phyloP scores from a whole-genome alignment of 2,329 filamentous ascomycete species.

The Xylariomycetidae sp. region DNA sequence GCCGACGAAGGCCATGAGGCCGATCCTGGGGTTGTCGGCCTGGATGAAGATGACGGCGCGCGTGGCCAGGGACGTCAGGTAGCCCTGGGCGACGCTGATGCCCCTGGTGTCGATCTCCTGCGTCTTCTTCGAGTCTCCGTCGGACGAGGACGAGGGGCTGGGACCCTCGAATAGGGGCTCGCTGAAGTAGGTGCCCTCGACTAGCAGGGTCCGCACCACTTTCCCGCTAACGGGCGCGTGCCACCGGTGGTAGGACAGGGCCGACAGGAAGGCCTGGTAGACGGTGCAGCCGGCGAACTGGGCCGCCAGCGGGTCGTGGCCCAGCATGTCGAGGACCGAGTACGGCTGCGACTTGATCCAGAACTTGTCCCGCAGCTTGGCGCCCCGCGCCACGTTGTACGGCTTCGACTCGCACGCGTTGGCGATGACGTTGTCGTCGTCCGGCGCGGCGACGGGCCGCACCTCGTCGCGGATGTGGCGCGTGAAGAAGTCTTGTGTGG shows the following conservation, averaged over 20 bases:
- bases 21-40: constrained; percentile 61
- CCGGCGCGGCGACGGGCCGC: constrained; percentile 43
- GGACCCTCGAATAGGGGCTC: constrained; percentile 47
- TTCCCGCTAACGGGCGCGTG: constrained; percentile 54
- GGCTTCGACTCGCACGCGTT: constrained; percentile 55
- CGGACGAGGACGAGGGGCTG: constrained; percentile 17
- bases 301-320: constrained; percentile 37
- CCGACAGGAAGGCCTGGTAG: constrained; percentile 57
- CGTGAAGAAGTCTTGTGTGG: constrained; percentile 53
- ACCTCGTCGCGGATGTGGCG: constrained; percentile 40
- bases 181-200: constrained; percentile 55
- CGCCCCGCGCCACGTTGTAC: constrained; percentile 32
- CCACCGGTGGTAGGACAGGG: constrained; percentile 59
- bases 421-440: constrained; percentile 45
- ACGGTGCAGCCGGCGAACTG: constrained; percentile 51
- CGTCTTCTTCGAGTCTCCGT: no score
- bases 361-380: constrained; percentile 47
- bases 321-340: constrained; percentile 49
- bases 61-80: constrained; percentile 63
- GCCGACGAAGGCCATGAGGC: constrained; percentile 64
- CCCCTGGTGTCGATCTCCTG: constrained; percentile 23
- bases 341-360: constrained; percentile 59
- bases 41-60: constrained; percentile 67
- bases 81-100: constrained; percentile 53
- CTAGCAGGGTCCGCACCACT: constrained; percentile 45